These are phyloP conservation scores for Dispira parvispora DNA, from an alignment of 192 early-diverging fungal genomes.

Conservation along the genomic window DNA sequence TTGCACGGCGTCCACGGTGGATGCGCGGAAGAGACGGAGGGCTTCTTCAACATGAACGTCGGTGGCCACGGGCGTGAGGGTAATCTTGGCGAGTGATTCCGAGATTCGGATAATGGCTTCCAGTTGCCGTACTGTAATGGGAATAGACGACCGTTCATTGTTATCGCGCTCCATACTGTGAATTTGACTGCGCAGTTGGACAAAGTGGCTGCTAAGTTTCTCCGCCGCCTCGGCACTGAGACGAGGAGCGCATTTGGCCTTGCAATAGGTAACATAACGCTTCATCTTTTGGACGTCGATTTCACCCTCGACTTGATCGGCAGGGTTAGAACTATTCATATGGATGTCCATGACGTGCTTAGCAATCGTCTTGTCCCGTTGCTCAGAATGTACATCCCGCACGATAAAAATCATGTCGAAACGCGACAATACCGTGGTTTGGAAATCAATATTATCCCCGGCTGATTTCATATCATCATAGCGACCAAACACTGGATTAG, in stretches of 20 bases:
- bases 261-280: conserved; percentile 91
- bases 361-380: conserved; percentile 81
- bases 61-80: conserved; percentile 65
- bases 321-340: conserved; percentile 53
- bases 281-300: conserved; percentile 90
- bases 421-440: conserved; percentile 97
- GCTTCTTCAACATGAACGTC: conserved; percentile 91
- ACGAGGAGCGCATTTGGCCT: conserved; percentile 83
- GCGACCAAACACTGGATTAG: conserved; percentile 95
- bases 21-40: conserved; percentile 90
- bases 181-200: conserved; percentile 73
- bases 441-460: conserved; percentile 99
- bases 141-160: conserved; percentile 64
- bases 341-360: conserved; percentile 90
- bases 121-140: conserved; percentile 91
- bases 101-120: conserved; percentile 98
- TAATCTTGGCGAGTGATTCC: conserved; percentile 93
- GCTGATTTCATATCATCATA: conserved; percentile 98
- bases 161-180: conserved; percentile 57
- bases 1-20: conserved; percentile 94
- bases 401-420: conserved; percentile 99
- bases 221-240: conserved; percentile 75
- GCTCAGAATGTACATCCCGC: conserved; percentile 91
- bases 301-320: conserved; percentile 52
- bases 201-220: conserved; percentile 87